A percentile compares a stretch with the other conserved stretches of the same genome.
Evolutionary conservation across 2,329 filamentous ascomycete species (phyloP).

Genomic region (Trichothecium roseum): DNA sequence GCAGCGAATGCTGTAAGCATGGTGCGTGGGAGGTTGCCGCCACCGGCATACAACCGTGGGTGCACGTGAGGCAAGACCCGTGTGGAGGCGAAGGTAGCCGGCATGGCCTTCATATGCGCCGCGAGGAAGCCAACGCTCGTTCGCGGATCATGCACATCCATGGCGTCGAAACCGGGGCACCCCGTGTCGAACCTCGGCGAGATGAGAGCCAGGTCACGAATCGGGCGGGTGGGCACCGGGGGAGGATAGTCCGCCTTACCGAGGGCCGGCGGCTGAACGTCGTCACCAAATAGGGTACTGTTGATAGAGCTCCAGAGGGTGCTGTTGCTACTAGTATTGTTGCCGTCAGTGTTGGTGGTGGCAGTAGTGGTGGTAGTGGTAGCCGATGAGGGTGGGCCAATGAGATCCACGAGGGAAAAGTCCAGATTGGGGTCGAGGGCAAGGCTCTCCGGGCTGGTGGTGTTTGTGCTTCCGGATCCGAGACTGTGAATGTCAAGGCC

Average conservation of each 20-base stretch:
- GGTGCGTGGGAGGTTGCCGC: conserved; percentile 23
- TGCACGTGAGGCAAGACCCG: conserved; percentile 31
- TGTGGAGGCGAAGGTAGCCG: conserved; percentile 21
- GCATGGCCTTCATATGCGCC: conserved; percentile 19
- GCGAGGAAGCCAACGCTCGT: conserved; percentile 25
- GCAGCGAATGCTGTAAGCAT: conserved; percentile 29
- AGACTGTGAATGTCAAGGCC: conserved; percentile 21
- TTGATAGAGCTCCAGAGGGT: not conserved
- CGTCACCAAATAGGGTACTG: conserved; percentile 12
- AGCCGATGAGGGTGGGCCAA: conserved; percentile 8
- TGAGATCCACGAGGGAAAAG: conserved; percentile 24
- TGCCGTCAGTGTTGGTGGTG: conserved; percentile 2
- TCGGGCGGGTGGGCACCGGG: conserved; percentile 1
- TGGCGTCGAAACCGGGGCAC: conserved; percentile 16
- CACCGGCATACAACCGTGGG: conserved; percentile 26
- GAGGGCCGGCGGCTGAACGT: conserved; percentile 9
- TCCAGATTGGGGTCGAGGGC: conserved; percentile 16
- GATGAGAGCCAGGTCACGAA: conserved; percentile 20
- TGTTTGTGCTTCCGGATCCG: conserved; percentile 10
- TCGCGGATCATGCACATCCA: conserved; percentile 24
- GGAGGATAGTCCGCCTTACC: conserved; percentile 4
- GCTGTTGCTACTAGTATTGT: conserved; percentile 1
- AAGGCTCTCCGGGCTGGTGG: conserved; percentile 20
- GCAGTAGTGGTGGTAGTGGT: conserved; percentile 4
- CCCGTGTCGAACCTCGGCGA: conserved; percentile 5